Base-by-base conservation (phyloP, 768 basidiomycete species). In the Mycena galericulata region DNA sequence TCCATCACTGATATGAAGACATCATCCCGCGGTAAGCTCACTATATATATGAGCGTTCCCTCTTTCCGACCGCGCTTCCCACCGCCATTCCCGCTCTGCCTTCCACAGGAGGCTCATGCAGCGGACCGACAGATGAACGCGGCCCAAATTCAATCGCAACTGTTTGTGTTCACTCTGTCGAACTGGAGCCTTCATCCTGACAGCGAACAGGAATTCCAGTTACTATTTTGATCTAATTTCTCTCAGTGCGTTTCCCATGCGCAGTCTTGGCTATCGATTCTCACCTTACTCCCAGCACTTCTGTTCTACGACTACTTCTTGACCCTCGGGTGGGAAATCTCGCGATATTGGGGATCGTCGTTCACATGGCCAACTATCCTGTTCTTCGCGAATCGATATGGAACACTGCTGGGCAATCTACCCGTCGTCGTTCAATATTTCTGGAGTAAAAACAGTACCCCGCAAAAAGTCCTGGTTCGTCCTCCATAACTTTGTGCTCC, bases 301-400 rank as follows among this genome's bases (percentile, higher is more conserved):
- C 65, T 71, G 17, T 71, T 63, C 24, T 71, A 71, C 18, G 69
- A 71, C 29, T 71, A 67, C 30, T 60, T 63, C 43, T 18, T 71
- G 22, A 67, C 65, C 11, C 29, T 70, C 4, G 59, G 43, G 26
- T 65, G 43, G 64, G 69, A 70, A 34, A 41, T 62, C n/a, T 40
- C 53, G 40, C 64, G 69, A 24, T 70, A 57, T 27, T 70, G 69
- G 69, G 43, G 68, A 17, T 20, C 54, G 2, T 29, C 15, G 3
- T 20, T 36, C 41, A 49, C 65, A 17, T 57, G 45, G 40, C 55
- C 62, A 3, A 60, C 29, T 20, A n/a, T 47, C 7, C 43, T 70
- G 12, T 70, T 70, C 55, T 67, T 62, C 30, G 34, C 47, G 18
- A 70, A 70, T 27, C 46, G 69, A 50, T 70, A 70, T 20, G 65